Conservation (phyloP, 2,329 filamentous ascomycete species). For the Didymella glomerata region DNA sequence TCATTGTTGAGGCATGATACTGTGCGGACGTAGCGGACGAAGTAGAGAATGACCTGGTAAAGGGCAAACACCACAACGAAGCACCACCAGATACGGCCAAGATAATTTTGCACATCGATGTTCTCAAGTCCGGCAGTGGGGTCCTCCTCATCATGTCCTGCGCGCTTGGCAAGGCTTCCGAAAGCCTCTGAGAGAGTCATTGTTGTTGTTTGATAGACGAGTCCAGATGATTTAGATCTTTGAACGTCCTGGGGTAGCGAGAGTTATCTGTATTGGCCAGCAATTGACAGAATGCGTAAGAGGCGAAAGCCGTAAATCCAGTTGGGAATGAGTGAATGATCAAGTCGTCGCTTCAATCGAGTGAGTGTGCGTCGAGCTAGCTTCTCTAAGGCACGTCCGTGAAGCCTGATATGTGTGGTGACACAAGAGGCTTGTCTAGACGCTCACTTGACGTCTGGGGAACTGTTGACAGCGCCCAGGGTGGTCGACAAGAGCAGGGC, state of each 20-base stretch:
- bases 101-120: constrained; percentile 47
- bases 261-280: constrained; percentile 50
- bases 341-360: constrained; percentile 24
- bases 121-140: constrained; percentile 44
- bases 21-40: constrained; percentile 74
- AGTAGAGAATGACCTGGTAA: constrained; percentile 70
- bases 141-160: constrained; percentile 33
- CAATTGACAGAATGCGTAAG: constrained; percentile 46
- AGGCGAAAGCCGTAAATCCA: constrained; percentile 28
- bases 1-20: constrained; percentile 81
- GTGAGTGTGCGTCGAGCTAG: constrained; percentile 17
- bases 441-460: constrained; percentile 33
- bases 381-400: constrained; percentile 18
- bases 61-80: constrained; percentile 70
- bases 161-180: constrained; percentile 32
- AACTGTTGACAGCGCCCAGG: constrained; percentile 30
- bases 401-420: constrained; percentile 14
- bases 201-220: constrained; percentile 22
- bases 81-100: constrained; percentile 62
- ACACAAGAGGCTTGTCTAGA: constrained; percentile 30
- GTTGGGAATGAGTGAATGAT: constrained; percentile 15
- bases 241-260: constrained; percentile 34
- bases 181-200: constrained; percentile 39
- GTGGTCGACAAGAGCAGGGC: constrained; percentile 37
- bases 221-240: constrained; percentile 30